Percentiles rank a stretch among this genome's conserved stretches.
Evolutionary conservation across 306 rosid genomes (phyloP).

Genomic region (Quercus dentata): DNA sequence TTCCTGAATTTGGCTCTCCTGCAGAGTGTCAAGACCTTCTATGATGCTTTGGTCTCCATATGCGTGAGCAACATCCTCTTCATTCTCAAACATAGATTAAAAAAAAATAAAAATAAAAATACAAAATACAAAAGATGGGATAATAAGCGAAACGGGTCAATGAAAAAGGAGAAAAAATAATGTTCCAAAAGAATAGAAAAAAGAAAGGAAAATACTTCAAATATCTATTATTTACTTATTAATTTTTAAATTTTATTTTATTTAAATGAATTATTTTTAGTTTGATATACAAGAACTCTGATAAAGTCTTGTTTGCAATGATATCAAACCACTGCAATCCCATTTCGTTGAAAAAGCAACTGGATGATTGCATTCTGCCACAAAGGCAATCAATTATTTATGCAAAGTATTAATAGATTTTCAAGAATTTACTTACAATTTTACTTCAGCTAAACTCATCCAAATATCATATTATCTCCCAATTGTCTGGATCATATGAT

Average conservation of each 20-base stretch:
- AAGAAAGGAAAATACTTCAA: not conserved
- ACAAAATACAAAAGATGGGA: constrained; percentile 1
- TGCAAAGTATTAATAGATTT: not conserved
- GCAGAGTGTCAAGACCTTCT: constrained; percentile 44
- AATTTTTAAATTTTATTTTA: not conserved
- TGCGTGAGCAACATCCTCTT: constrained; percentile 42
- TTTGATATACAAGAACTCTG: constrained; percentile 39
- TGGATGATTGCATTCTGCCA: constrained; percentile 49
- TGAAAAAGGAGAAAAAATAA: not conserved
- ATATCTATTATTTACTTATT: too few species aligned
- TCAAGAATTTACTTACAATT: not conserved
- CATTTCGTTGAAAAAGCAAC: constrained; percentile 54
- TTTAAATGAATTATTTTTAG: not conserved
- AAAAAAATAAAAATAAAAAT: too few species aligned
- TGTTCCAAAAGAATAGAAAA: too few species aligned
- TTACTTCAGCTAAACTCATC: not conserved
- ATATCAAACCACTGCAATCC: constrained; percentile 59
- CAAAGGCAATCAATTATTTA: constrained; percentile 3
- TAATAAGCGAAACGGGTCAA: not conserved
- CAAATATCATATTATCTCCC: not conserved
- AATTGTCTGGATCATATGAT: too few species aligned
- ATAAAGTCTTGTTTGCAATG: constrained; percentile 46
- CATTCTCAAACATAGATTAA: constrained; percentile 41
- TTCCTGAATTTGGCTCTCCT: constrained; percentile 36
- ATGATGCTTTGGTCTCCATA: constrained; percentile 48